Percentiles rank a stretch among this genome's conserved stretches.
These are phyloP conservation scores for Adenanthera pavonina DNA, from an alignment of 306 rosid species.

Conservation along the genomic window DNA sequence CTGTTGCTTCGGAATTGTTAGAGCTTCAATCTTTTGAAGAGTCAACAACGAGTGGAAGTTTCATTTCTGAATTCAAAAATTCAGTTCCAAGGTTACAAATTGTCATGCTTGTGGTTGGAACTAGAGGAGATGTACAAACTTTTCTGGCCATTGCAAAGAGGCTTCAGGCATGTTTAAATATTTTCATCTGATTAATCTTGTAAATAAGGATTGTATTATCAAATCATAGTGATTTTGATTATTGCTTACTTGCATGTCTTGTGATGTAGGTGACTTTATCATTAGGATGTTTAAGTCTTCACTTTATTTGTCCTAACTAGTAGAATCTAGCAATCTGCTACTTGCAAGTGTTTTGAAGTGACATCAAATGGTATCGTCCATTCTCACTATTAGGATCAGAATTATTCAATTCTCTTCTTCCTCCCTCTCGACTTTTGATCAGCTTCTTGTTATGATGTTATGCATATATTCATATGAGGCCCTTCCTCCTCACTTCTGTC, in stretches of 20 bases:
- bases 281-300: constrained; percentile 3
- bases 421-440: not conserved
- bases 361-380: not conserved
- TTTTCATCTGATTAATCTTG: constrained; percentile 27
- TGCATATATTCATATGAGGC: not conserved
- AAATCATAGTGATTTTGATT: not conserved
- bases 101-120: constrained; percentile 88
- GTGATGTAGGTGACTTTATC: not conserved
- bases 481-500: constrained; percentile 11
- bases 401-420: not conserved
- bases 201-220: constrained; percentile 22
- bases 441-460: not conserved
- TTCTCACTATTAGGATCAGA: not conserved
- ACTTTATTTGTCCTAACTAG: not conserved
- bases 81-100: constrained; percentile 71
- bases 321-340: not conserved
- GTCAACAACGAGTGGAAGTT: constrained; percentile 37
- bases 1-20: constrained; percentile 72
- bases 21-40: constrained; percentile 63
- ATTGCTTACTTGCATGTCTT: not conserved
- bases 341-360: not conserved
- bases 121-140: constrained; percentile 93
- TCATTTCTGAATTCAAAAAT: constrained; percentile 46
- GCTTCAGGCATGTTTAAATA: constrained; percentile 72
- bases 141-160: constrained; percentile 82